A percentile compares a stretch with the other conserved stretches of the same genome.
phyloP scores from a whole-genome alignment of 2,329 filamentous ascomycete genomes.

The Gliomastix tumulicola region DNA sequence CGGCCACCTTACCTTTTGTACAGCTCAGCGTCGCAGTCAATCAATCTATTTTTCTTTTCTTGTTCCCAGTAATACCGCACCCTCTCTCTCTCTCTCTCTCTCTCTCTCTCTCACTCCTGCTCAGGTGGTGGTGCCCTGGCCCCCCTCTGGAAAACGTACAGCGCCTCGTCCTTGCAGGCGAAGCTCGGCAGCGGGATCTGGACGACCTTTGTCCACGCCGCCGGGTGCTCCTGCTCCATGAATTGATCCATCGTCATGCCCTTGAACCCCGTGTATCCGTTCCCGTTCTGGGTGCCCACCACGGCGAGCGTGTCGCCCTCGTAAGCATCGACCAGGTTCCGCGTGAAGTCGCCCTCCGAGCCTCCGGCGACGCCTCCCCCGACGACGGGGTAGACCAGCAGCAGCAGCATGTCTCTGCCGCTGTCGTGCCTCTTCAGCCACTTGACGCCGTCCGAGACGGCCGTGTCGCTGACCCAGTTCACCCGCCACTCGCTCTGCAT shows the following conservation, averaged over 20 bases:
- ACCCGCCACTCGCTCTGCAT: slow-evolving; percentile 61
- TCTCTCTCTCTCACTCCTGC: too few relatives aligned
- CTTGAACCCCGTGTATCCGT: slow-evolving; percentile 66
- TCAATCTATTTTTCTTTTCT: too few relatives aligned
- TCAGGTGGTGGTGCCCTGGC: slow-evolving; percentile 29
- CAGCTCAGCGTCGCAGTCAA: too few relatives aligned
- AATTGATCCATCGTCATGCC: slow-evolving; percentile 59
- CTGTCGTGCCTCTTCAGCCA: slow-evolving; percentile 45
- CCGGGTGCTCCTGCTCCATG: slow-evolving; percentile 46
- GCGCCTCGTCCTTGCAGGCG: slow-evolving; percentile 68
- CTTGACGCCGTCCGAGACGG: slow-evolving; percentile 50
- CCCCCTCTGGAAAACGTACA: slow-evolving; percentile 58
- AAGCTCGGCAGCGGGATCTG: slow-evolving; percentile 68
- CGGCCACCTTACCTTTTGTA: too few relatives aligned
- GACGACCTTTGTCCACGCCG: slow-evolving; percentile 50
- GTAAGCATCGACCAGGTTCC: slow-evolving; percentile 53
- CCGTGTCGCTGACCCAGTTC: slow-evolving; percentile 61
- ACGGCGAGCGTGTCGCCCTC: slow-evolving; percentile 59
- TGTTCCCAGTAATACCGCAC: too few relatives aligned
- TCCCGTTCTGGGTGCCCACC: slow-evolving; percentile 67
- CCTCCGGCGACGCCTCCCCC: slow-evolving; percentile 57
- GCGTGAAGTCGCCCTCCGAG: slow-evolving; percentile 58
- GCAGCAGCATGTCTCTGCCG: slow-evolving; percentile 49
- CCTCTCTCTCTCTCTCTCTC: too few relatives aligned
- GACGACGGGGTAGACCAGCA: slow-evolving; percentile 69